A percentile compares a stretch with the other conserved stretches of the same genome.
phyloP scores from a whole-genome alignment of 148 eudicot genomes.

The Arctostaphylos glauca region DNA sequence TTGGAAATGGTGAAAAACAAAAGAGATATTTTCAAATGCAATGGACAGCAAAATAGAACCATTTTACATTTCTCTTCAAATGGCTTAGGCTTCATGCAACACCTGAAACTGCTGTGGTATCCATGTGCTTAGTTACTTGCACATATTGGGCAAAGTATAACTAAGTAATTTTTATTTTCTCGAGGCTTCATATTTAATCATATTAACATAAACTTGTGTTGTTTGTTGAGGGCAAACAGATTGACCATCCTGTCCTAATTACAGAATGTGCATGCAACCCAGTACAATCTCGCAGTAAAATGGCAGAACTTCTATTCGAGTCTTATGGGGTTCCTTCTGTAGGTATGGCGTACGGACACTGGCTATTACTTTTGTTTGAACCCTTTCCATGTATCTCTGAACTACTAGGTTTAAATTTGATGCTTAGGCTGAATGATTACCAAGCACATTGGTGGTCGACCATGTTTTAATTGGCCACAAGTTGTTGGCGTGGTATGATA shows the following conservation, averaged over 20 bases:
- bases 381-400: not conserved
- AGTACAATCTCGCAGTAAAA: constrained; percentile 81
- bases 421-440: not conserved
- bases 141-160: not conserved
- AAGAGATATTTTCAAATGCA: not conserved
- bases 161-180: not conserved
- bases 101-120: not conserved
- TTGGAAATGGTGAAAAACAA: not conserved
- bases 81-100: not conserved
- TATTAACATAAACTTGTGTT: constrained; percentile 9
- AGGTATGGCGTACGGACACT: constrained; percentile 76
- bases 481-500: constrained; percentile 10
- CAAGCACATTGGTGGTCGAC: not conserved
- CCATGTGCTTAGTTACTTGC: not conserved
- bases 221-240: constrained; percentile 62
- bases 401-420: not conserved
- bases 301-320: constrained; percentile 98
- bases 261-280: constrained; percentile 98
- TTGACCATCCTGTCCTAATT: constrained; percentile 86
- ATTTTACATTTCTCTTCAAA: not conserved
- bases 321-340: constrained; percentile 98
- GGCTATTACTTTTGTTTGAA: not conserved
- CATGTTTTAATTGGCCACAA: constrained; percentile 2
- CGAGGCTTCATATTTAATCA: not conserved
- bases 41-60: not conserved